These are phyloP conservation scores for Raddia guianensis DNA, from an alignment of 176 grass and related monocot genomes.

Conservation along the genomic window DNA sequence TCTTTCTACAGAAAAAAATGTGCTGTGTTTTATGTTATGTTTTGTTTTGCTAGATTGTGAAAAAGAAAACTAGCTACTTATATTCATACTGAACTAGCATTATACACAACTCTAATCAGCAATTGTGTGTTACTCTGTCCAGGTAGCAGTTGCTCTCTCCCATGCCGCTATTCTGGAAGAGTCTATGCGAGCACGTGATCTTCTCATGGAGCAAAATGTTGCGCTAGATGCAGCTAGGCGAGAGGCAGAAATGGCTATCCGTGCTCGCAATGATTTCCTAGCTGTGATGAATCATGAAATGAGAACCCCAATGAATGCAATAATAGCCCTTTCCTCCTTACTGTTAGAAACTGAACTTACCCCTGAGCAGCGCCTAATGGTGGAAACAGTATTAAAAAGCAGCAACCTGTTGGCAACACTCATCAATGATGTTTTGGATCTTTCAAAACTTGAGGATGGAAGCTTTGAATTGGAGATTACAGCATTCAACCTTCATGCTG, in stretches of 20 bases:
- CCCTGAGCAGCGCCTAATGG: slow-evolving; percentile 87
- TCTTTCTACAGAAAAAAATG: neutral
- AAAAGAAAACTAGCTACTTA: neutral
- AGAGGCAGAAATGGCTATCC: slow-evolving; percentile 95
- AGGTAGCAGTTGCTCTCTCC: slow-evolving; percentile 98
- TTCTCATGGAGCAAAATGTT: slow-evolving; percentile 97
- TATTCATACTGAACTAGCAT: neutral
- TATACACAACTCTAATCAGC: neutral
- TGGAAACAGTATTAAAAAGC: slow-evolving; percentile 88
- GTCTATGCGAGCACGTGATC: slow-evolving; percentile 91
- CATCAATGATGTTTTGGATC: slow-evolving; percentile 91
- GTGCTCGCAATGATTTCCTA: slow-evolving; percentile 93
- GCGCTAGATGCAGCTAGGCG: slow-evolving; percentile 82
- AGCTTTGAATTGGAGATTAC: slow-evolving; percentile 68
- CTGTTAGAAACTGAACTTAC: slow-evolving; percentile 93
- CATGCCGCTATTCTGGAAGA: slow-evolving; percentile 97
- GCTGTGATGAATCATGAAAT: slow-evolving; percentile 99
- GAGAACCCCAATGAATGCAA: slow-evolving; percentile 94
- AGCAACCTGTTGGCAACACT: slow-evolving; percentile 87
- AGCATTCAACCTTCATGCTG: slow-evolving; percentile 69
- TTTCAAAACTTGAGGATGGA: slow-evolving; percentile 87
- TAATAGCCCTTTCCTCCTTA: slow-evolving; percentile 90
- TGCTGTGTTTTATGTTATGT: neutral
- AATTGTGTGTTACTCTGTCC: slow-evolving; percentile 15
- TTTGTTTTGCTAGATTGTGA: neutral